phyloP scores from a whole-genome alignment of 768 basidiomycete genomes.

The Rhizopogon sp. region DNA sequence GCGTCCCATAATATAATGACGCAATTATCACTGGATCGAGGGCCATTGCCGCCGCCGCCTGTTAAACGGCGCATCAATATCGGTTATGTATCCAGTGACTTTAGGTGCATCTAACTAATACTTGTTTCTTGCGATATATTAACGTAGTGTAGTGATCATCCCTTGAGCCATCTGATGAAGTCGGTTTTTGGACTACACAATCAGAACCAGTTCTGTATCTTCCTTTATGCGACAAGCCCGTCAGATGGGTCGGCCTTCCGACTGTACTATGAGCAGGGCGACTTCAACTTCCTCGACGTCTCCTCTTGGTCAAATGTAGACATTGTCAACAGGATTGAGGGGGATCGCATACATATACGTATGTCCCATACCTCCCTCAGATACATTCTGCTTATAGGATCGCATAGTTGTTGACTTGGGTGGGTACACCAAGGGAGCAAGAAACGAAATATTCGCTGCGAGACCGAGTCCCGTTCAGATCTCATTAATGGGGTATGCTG shows the following conservation, averaged over 20 bases:
- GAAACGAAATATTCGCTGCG: slow-evolving; percentile 48
- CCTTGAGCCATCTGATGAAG: slow-evolving; percentile 48
- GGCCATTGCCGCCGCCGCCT: slow-evolving; percentile 37
- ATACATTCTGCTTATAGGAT: neutral
- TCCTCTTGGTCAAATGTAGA: slow-evolving; percentile 31
- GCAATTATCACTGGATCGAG: slow-evolving; percentile 34
- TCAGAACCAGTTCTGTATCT: slow-evolving; percentile 33
- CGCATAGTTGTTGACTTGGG: slow-evolving; percentile 38
- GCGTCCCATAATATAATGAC: slow-evolving; percentile 38
- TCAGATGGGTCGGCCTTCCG: slow-evolving; percentile 42
- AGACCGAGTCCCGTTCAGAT: slow-evolving; percentile 45
- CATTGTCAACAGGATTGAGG: slow-evolving; percentile 34
- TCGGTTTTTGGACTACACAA: slow-evolving; percentile 43
- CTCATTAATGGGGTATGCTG: slow-evolving; percentile 47
- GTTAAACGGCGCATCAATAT: slow-evolving; percentile 35
- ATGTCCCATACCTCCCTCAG: slow-evolving; percentile 10
- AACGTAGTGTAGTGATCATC: slow-evolving; percentile 36
- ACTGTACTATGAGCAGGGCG: slow-evolving; percentile 35
- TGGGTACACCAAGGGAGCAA: slow-evolving; percentile 48
- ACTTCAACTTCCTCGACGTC: slow-evolving; percentile 36
- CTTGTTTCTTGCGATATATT: neutral
- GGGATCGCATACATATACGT: slow-evolving; percentile 44
- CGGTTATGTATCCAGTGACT: slow-evolving; percentile 46
- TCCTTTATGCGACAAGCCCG: slow-evolving; percentile 44
- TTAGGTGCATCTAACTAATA: slow-evolving; percentile 28